Evolutionary conservation across 169 alveolate species (phyloP), one percentile per base, ranked within the genome.

Genomic region (Cryptosporidium bovis): DNA sequence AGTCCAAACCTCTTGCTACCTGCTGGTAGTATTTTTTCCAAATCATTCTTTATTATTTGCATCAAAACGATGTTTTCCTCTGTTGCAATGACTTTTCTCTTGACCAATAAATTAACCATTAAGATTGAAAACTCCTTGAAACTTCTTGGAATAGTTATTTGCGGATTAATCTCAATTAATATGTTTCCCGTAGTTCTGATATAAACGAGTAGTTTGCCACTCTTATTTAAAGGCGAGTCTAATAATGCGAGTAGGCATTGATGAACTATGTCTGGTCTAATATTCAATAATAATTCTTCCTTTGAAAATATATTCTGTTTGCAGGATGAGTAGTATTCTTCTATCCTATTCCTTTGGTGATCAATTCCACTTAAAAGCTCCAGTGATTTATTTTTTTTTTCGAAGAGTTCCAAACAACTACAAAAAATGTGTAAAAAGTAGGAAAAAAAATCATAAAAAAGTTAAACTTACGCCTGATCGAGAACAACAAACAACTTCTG

Each of bases 221-320:
- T 84, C 92, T 93, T 92, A 66, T 90, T 92, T 51, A 95, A 84
- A 1, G 96, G 96, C 29, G 95, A 91, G 89, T 95, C 97, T 83
- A 93, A 89, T 60, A 95, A 91, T 55, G 93, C 92, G 65, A 95
- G 87, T 36, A 95, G 77, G 65, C 96, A 95, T 77, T 95, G 98
- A 92, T 95, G 97, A 50, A 95, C 84, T 18, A 95, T 94, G 55
- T 95, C 98, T 7, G 95, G 94, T 56, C 98, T 83, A 64, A 91
- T 93, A 50, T 94, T 95, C 90, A 93, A 91, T 60, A 91, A 83
- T 36, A 85, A 64, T 33, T 87, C 87, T 24, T 77, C 87, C 46
- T 77, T 62, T 6, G 87, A 77, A 44, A 58, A 77, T 34, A 12
- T 77, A 27, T 60, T 53, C 5, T 58, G 46, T 18, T n/a, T 8